These are phyloP conservation scores for Aspergillus brunneoviolaceus DNA, from an alignment of 2,329 filamentous ascomycete genomes.

Conservation along the genomic window DNA sequence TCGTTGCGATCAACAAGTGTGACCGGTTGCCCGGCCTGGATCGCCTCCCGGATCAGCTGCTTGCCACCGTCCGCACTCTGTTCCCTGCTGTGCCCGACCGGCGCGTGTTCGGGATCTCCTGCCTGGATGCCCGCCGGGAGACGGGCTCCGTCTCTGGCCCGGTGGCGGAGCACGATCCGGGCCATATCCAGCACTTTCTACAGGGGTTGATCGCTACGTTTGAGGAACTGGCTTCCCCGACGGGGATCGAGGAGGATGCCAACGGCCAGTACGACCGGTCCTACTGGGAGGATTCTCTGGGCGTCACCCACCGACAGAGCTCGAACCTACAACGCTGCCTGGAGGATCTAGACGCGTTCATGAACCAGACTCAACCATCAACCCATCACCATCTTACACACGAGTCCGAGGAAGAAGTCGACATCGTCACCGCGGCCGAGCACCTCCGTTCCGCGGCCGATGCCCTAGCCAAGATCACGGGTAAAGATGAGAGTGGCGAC, in stretches of 20 bases:
- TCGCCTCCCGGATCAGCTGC: slow-evolving; percentile 20
- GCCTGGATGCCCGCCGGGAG: slow-evolving; percentile 55
- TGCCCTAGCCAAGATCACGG: slow-evolving; percentile 82
- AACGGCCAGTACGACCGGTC: slow-evolving; percentile 55
- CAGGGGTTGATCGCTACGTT: slow-evolving; percentile 68
- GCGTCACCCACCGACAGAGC: slow-evolving; percentile 86
- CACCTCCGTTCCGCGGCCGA: slow-evolving; percentile 78
- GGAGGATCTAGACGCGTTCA: slow-evolving; percentile 69
- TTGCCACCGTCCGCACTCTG: slow-evolving; percentile 42
- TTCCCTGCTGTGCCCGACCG: slow-evolving; percentile 46
- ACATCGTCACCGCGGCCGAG: slow-evolving; percentile 89
- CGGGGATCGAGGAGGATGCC: slow-evolving; percentile 33
- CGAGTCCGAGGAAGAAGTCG: slow-evolving; percentile 46
- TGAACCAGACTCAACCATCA: slow-evolving; percentile 59
- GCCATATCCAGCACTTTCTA: slow-evolving; percentile 69
- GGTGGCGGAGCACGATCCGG: slow-evolving; percentile 50
- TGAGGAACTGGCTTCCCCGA: slow-evolving; percentile 44
- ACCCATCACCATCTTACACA: slow-evolving; percentile 15
- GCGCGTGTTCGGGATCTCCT: slow-evolving; percentile 68
- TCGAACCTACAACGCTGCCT: slow-evolving; percentile 75
- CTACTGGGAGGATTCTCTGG: slow-evolving; percentile 78
- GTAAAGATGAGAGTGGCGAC: slow-evolving; percentile 78
- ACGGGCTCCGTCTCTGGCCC: neutral
- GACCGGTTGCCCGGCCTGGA: slow-evolving; percentile 46
- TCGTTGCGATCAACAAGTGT: slow-evolving; percentile 62